These are phyloP conservation scores for Persicaria maculosa DNA, from an alignment of 148 eudicot genomes.

Conservation along the genomic window DNA sequence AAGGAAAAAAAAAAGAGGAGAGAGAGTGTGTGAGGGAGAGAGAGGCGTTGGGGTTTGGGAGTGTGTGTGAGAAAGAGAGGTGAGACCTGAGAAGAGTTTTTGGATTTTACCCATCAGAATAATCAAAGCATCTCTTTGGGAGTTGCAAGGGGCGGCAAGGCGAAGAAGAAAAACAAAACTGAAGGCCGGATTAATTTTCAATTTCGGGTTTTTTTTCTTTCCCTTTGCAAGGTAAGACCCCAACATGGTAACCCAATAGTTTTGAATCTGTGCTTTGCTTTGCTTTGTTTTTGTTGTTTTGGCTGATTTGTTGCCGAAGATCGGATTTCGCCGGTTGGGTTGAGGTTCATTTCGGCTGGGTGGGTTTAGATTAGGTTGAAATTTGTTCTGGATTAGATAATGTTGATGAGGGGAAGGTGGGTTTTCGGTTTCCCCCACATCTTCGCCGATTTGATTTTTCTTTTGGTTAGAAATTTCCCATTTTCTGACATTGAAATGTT, in stretches of 20 bases:
- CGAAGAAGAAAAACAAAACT: slow-evolving; percentile 3
- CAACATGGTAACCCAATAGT: neutral
- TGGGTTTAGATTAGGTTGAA: slow-evolving; percentile 4
- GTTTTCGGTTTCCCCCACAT: neutral
- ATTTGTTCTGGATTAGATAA: neutral
- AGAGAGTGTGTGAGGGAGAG: neutral
- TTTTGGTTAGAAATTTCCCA: neutral
- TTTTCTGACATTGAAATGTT: slow-evolving; percentile 3
- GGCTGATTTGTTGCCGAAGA: neutral
- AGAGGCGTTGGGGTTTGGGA: slow-evolving; percentile 10
- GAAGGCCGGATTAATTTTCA: neutral
- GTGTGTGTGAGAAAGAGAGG: slow-evolving; percentile 11
- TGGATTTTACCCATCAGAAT: slow-evolving; percentile 16
- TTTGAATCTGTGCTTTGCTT: slow-evolving; percentile 2
- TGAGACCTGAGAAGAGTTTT: slow-evolving; percentile 11
- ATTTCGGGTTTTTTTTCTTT: neutral
- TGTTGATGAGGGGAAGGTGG: slow-evolving; percentile 7
- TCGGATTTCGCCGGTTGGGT: neutral
- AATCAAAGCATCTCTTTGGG: slow-evolving; percentile 16
- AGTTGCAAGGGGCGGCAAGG: slow-evolving; percentile 13
- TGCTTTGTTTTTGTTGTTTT: neutral
- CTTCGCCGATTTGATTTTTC: neutral
- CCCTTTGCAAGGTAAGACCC: slow-evolving; percentile 9
- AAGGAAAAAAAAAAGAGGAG: neutral
- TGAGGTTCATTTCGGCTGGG: neutral